phyloP scores from a whole-genome alignment of 2,329 filamentous ascomycete species.

The Scleromitrula shiraiana region DNA sequence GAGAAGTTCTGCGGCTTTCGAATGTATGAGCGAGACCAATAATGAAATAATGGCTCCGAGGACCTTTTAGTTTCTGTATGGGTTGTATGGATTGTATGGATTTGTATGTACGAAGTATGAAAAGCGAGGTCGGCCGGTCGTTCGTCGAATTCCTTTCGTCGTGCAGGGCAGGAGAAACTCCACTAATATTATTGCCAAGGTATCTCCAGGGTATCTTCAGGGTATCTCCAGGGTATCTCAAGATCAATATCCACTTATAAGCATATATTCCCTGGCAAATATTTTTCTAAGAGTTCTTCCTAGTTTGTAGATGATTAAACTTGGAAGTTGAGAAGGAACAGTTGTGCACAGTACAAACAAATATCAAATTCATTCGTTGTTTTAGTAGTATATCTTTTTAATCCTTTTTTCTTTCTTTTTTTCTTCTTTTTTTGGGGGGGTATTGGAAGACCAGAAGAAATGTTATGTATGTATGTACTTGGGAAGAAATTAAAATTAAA shows the following conservation, averaged over 20 bases:
- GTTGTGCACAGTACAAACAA: not conserved
- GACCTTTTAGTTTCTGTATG: slow-evolving; percentile 7
- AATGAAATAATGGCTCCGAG: slow-evolving; percentile 1
- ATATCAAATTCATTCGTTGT: too few relatives aligned
- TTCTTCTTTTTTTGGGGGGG: too few relatives aligned
- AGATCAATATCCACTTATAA: slow-evolving; percentile 9
- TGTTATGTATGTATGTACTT: not conserved
- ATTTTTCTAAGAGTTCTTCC: slow-evolving; percentile 9
- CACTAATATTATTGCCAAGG: slow-evolving; percentile 8
- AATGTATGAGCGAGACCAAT: slow-evolving; percentile 8
- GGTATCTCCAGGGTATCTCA: slow-evolving; percentile 7
- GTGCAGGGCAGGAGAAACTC: slow-evolving; percentile 8
- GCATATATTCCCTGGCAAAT: slow-evolving; percentile 8
- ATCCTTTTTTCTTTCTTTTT: too few relatives aligned
- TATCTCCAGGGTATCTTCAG: too few relatives aligned
- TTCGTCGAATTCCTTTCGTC: slow-evolving; percentile 7
- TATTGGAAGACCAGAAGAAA: not conserved
- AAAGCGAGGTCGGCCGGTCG: slow-evolving; percentile 9
- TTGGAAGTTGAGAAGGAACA: not conserved
- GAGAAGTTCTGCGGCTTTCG: slow-evolving; percentile 10
- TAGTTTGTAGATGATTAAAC: too few relatives aligned
- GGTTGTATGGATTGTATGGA: not conserved
- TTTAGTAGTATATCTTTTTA: too few relatives aligned
- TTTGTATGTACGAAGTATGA: slow-evolving; percentile 7
- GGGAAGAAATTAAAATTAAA: not conserved